Base-by-base conservation (phyloP, 75 land plant species). In the Isoetes taiwanensis region DNA sequence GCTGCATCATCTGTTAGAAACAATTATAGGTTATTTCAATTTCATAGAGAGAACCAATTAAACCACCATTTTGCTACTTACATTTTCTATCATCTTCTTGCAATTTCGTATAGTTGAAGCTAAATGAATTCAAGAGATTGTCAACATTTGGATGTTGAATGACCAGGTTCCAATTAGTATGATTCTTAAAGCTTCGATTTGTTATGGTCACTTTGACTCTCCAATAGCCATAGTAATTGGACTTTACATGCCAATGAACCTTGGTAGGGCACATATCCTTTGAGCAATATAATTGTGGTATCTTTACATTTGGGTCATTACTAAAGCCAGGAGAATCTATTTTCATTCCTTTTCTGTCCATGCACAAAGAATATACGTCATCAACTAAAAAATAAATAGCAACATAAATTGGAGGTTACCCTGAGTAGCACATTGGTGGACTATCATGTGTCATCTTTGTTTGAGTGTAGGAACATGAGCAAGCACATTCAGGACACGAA, bases 101-200 rank as follows among this genome's bases (percentile, higher is more conserved):
- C n/a, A n/a, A n/a, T n/a, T n/a, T n/a, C n/a, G n/a, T 46, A 23
- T 46, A 46, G 19, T 46, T 46, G 50, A 46, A 46, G 50, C 50
- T 46, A 23, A 46, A 46, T 6, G 50, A 19, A 6, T 16, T 19
- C 4, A 23, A 19, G 19, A 46, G 50, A n/a, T 46, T 46, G 19
- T 46, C 50, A 6, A 46, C 8, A 23, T 46, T 46, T 5, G 50
- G 50, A n/a, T 46, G 50, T 23, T 46, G 50, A 8, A 46, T 23
- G 19, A 46, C 50, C 4, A 46, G 21, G 50, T 46, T 46, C 50
- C 50, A 46, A 40, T 75, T 66, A 2, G 85, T 75, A 60, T 72
- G 78, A 57, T 82, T 82, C 16, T 46, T 16, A 5, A 46, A 8
- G 19, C 16, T 46, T 23, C 50, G 16, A n/a, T 46, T 46, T 5